Evolutionary conservation across 768 basidiomycete genomes (phyloP), one percentile per base, ranked within the genome.

Genomic region (Steccherinum ochraceum): DNA sequence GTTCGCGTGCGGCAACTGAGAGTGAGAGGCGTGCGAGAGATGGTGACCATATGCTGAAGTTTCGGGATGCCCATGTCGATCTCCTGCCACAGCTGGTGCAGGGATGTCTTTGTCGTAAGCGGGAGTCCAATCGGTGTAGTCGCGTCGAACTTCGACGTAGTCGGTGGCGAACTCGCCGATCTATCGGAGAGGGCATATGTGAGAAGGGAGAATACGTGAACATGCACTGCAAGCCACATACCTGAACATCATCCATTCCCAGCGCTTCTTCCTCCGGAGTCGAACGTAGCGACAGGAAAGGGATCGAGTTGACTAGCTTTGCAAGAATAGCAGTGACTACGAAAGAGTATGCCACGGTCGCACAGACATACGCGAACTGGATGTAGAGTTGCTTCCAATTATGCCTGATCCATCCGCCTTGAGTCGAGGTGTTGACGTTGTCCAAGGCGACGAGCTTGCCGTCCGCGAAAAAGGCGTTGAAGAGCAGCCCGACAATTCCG

Each of bases 381-480:
- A 81, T 72, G 55, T 75, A 88, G 19, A 93, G 74, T 58, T 89
- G 89, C 58, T 83, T 83, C 78, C 79, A 89, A 64, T 89, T 74
- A 59, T 81, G 78, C 64, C 90, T 81, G 46, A 95, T 68, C 93
- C 92, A 97, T 18, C 94, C 94, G 24, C 93, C 93, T 35, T 72
- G 63, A 50, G 84, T 82, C 0, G 35, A 20, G 1, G 80, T 77
- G 52, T 73, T 61, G 62, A 73, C 73, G 2, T 89, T 93, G 66
- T 96, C 93, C 56, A 85, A 86, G 40, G 72, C 77, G 35, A 92
- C 87, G 43, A 95, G 75, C 42, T 77, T 78, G 2, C 79, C 58
- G 63, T 95, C 87, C 0, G 93, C 91, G 60, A 95, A 97, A 35
- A 95, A 71, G 21, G 78, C 93, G 10, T 92, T 94, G 60, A 92